Evolutionary conservation across 768 basidiomycete genomes (phyloP).

Genomic region (Xerocomellus amylosporus): DNA sequence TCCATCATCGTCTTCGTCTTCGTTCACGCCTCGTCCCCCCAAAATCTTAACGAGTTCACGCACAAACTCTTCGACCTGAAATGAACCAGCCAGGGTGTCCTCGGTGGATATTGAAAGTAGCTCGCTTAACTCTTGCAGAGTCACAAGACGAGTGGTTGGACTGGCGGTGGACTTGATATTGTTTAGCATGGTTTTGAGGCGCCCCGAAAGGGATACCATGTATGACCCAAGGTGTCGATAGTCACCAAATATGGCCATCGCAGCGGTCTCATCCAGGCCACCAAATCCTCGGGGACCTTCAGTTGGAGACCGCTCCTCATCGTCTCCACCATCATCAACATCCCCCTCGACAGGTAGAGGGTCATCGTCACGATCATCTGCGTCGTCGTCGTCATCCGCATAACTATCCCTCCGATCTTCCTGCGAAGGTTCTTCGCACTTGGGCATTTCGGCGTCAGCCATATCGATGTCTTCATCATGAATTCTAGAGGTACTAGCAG

Average conservation of each 20-base stretch:
- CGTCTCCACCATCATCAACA: constrained; percentile 42
- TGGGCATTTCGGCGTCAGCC: constrained; percentile 58
- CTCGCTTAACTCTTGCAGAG: constrained; percentile 93
- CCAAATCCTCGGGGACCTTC: constrained; percentile 42
- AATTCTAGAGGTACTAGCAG: constrained; percentile 59
- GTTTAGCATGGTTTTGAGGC: constrained; percentile 86
- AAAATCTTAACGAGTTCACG: constrained; percentile 90
- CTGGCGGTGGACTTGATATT: constrained; percentile 85
- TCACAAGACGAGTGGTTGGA: constrained; percentile 80
- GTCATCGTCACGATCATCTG: constrained; percentile 49
- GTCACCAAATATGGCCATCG: constrained; percentile 81
- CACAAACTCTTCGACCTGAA: constrained; percentile 89
- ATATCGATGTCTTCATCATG: constrained; percentile 77
- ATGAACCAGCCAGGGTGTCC: constrained; percentile 94
- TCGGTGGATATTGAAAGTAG: constrained; percentile 94
- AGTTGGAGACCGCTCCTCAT: constrained; percentile 35
- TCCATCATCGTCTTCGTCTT: constrained; percentile 69
- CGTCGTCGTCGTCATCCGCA: constrained; percentile 40
- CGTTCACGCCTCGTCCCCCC: constrained; percentile 70
- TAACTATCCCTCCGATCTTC: constrained; percentile 47
- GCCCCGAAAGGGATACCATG: constrained; percentile 83
- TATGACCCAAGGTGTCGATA: constrained; percentile 89
- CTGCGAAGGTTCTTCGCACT: constrained; percentile 41
- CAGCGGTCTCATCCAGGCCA: constrained; percentile 64
- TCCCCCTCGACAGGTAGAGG: constrained; percentile 47